phyloP scores from a whole-genome alignment of 1,139 yeast genomes.

The Neolecta irregularis region DNA sequence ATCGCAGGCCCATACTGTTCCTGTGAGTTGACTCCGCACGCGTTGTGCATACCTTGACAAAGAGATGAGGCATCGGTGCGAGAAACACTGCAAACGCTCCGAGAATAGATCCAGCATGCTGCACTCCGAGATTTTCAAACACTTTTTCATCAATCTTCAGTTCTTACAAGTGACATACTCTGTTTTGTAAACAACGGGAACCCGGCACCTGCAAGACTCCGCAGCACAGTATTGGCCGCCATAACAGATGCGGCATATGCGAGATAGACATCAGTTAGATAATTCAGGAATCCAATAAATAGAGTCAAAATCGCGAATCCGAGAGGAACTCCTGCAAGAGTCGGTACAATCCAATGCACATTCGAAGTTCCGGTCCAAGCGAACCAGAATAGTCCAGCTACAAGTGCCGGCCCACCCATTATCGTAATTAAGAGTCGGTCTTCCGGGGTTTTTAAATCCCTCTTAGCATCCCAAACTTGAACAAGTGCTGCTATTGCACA shows the following conservation, averaged over 20 bases:
- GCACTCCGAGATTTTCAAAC: slow-evolving; percentile 57
- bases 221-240: slow-evolving; percentile 50
- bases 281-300: slow-evolving; percentile 33
- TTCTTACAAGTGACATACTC: too few relatives aligned
- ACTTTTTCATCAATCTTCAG: too few relatives aligned
- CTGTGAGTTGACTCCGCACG: too few relatives aligned
- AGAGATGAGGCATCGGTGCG: slow-evolving; percentile 60
- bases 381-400: slow-evolving; percentile 18
- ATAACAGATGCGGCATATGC: slow-evolving; percentile 48
- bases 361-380: slow-evolving; percentile 15
- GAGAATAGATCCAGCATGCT: slow-evolving; percentile 72
- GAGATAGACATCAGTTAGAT: slow-evolving; percentile 39
- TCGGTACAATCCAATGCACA: slow-evolving; percentile 15
- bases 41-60: too few relatives aligned
- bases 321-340: slow-evolving; percentile 15
- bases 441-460: too few relatives aligned
- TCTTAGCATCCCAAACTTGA: slow-evolving; percentile 22
- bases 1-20: slow-evolving; percentile 46
- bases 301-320: slow-evolving; percentile 14
- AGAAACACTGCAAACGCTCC: slow-evolving; percentile 75
- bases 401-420: too few relatives aligned
- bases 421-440: too few relatives aligned
- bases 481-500: slow-evolving; percentile 18
- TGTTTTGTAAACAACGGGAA: slow-evolving; percentile 52
- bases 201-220: slow-evolving; percentile 46